Percentiles rank a stretch among this genome's conserved stretches.
These are phyloP conservation scores for Poronia punctata DNA, from an alignment of 495 filamentous ascomycete species.

Conservation along the genomic window DNA sequence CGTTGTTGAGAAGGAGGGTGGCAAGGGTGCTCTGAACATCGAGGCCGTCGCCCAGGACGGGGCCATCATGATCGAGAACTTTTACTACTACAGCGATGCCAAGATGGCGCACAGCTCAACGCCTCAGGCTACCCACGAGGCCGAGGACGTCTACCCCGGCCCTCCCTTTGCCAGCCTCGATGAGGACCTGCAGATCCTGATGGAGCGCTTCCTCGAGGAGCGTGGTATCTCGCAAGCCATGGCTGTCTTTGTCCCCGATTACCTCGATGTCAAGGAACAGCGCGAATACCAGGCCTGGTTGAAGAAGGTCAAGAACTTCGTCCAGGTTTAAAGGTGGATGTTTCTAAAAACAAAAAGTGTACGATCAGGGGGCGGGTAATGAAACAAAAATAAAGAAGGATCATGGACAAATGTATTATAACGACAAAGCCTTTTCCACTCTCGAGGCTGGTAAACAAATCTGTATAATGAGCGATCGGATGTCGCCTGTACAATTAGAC, in stretches of 20 bases:
- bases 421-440: too few species aligned
- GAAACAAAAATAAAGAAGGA: too few species aligned
- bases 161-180: constrained; percentile 92
- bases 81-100: constrained; percentile 74
- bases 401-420: too few species aligned
- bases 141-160: constrained; percentile 77
- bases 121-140: constrained; percentile 38
- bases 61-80: constrained; percentile 80
- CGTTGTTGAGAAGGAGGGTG: constrained; percentile 76
- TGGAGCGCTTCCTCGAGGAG: constrained; percentile 94
- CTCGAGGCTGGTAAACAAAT: background rate
- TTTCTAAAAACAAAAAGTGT: background rate
- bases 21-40: constrained; percentile 72
- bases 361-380: background rate
- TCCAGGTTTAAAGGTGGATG: constrained; percentile 50
- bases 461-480: constrained; percentile 1
- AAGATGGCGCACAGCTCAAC: constrained; percentile 54
- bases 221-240: constrained; percentile 82
- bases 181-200: constrained; percentile 83
- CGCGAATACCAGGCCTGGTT: constrained; percentile 93
- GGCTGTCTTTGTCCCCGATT: constrained; percentile 88
- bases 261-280: constrained; percentile 98
- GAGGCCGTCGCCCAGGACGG: constrained; percentile 85
- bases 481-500: background rate
- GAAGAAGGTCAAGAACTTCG: constrained; percentile 70